Conservation (phyloP, 164 flowering plant species). For the Vitis amurensis region DNA sequence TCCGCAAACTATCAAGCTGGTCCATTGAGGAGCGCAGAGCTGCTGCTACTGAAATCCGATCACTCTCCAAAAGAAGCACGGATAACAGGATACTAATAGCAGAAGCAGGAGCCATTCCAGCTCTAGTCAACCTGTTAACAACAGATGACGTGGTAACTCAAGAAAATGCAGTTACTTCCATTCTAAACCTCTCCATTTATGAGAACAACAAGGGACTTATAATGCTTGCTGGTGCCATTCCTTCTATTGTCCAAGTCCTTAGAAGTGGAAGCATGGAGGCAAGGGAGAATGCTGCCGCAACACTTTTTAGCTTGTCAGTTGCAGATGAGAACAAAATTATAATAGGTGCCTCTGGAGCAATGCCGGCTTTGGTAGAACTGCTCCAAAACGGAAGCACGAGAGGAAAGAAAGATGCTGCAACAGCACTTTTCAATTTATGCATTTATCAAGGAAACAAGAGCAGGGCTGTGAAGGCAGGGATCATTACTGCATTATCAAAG, state of each 20-base stretch:
- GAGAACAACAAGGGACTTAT: conserved; percentile 82
- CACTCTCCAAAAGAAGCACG: conserved; percentile 81
- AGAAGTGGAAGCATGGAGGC: conserved; percentile 81
- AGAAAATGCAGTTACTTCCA: conserved; percentile 87
- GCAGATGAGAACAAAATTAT: conserved; percentile 87
- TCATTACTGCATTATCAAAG: conserved; percentile 55
- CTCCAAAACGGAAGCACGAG: conserved; percentile 73
- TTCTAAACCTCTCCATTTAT: conserved; percentile 89
- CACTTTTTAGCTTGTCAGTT: conserved; percentile 84
- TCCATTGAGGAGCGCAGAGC: conserved; percentile 53
- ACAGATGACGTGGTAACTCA: conserved; percentile 57
- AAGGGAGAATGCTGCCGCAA: conserved; percentile 92
- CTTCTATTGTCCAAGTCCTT: conserved; percentile 81
- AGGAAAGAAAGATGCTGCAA: conserved; percentile 95
- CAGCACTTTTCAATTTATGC: conserved; percentile 88
- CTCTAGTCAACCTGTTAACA: conserved; percentile 67
- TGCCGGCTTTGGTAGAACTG: conserved; percentile 78
- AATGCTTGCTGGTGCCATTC: conserved; percentile 81
- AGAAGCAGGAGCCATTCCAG: conserved; percentile 87
- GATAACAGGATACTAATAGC: conserved; percentile 85
- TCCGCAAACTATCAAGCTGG: conserved; percentile 63
- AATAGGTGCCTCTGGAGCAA: conserved; percentile 92
- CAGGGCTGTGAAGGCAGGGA: conserved; percentile 92
- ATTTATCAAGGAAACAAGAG: conserved; percentile 88
- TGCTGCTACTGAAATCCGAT: conserved; percentile 73